Evolutionary conservation across 805 yeast genomes (phyloP), one percentile per base, ranked within the genome.

Genomic region (Blastobotrys americana): DNA sequence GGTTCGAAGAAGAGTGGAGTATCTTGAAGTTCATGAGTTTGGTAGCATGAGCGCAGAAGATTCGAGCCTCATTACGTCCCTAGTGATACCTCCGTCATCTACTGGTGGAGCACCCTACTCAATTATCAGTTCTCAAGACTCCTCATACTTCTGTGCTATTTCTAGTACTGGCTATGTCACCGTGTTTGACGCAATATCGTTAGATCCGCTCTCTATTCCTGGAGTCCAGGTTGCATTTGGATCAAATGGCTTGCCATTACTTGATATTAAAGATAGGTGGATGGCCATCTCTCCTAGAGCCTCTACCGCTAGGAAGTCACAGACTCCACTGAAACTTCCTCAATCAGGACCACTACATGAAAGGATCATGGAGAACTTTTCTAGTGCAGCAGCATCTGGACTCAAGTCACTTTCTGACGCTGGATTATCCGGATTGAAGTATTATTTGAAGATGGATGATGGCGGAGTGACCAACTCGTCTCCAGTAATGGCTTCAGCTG

Each of bases 321-420:
- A 36, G 13, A 56, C 79, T 0, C 72, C 76, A 0, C 68, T 76
- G 17, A 66, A 66, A 48, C 55, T 77, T 31, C 73, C 77, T 2
- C 68, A 66, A 10, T 66, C 69, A 2, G 70, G 71, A 3, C 75
- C 77, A 1, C 59, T 77, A 33, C 61, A 74, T 28, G 69, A 70
- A 38, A 67, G 75, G 41, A 69, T 76, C 2, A 59, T 74, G 49
- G 70, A 72, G 9, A 63, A 68, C 9, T 52, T 77, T 18, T 76
- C 82, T 3, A 69, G 68, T 49, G 67, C 73, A 1, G 79, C 83
- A 0, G 61, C 76, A 2, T 78, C 73, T 46, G 68, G 73, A 18
- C 55, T 72, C 28, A 68, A 65, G 56, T 66, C 66, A 48, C 54
- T 78, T 5, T 70, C 80, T 0, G 79, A 76, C 39, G 66, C 72